Percentiles rank a stretch among this genome's conserved stretches.
phyloP scores from a whole-genome alignment of 2,329 filamentous ascomycete genomes.

The Trichoderma koningiopsis region DNA sequence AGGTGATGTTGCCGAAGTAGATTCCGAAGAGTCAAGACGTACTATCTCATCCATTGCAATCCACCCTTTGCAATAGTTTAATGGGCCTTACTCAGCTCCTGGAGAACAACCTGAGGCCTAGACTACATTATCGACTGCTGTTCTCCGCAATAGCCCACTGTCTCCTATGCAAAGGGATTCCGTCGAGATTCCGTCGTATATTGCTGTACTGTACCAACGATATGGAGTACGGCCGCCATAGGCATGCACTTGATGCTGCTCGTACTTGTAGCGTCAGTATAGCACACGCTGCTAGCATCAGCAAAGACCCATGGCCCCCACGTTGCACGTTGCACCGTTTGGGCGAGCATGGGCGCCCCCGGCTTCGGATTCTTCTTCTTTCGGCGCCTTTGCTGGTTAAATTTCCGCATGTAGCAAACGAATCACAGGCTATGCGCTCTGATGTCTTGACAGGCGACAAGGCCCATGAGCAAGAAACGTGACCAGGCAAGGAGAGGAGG shows the following conservation, averaged over 20 bases:
- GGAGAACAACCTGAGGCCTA: slow-evolving; percentile 5
- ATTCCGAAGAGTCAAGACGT: neutral
- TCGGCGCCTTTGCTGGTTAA: neutral
- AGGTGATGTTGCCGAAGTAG: neutral
- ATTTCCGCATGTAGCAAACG: slow-evolving; percentile 7
- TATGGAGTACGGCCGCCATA: neutral
- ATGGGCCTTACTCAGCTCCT: neutral
- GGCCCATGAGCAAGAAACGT: neutral
- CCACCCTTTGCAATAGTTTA: neutral
- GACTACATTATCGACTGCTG: neutral
- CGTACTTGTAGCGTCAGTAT: no score
- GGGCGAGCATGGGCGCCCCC: slow-evolving; percentile 2
- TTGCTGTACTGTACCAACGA: neutral
- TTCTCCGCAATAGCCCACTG: neutral
- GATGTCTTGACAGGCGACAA: neutral
- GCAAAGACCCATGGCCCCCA: slow-evolving; percentile 14
- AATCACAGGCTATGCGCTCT: neutral
- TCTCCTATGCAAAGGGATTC: neutral
- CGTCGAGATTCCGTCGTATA: neutral
- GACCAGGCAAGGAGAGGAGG: neutral
- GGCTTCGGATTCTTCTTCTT: slow-evolving; percentile 15
- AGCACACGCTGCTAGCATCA: neutral
- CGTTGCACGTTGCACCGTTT: slow-evolving; percentile 20
- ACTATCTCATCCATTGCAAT: neutral
- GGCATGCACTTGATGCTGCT: no score